These are phyloP conservation scores for Immersiporthe knoxdaviesiana DNA, from an alignment of 2,329 filamentous ascomycete species.

Conservation along the genomic window DNA sequence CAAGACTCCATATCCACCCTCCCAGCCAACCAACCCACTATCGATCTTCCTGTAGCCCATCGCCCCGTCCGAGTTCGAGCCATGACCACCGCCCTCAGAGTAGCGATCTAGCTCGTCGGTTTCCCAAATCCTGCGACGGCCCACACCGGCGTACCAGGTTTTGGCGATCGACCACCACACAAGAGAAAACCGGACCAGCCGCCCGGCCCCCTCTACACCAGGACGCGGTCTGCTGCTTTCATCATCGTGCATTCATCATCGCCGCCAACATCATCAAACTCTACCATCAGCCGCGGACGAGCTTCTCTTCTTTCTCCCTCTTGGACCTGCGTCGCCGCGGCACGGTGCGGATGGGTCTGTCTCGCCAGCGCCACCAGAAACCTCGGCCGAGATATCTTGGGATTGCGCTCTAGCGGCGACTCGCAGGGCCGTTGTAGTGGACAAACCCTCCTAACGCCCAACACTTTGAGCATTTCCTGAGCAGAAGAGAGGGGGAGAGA, in stretches of 20 bases:
- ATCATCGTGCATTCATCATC: neutral
- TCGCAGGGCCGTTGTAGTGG: neutral
- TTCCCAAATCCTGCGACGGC: neutral
- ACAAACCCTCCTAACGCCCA: neutral
- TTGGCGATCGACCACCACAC: neutral
- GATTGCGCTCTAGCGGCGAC: constrained; percentile 19
- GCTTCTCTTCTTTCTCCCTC: neutral
- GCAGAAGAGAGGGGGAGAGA: neutral
- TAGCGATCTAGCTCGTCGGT: neutral
- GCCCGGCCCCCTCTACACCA: neutral
- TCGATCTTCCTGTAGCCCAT: neutral
- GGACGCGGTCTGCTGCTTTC: neutral
- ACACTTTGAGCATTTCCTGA: neutral
- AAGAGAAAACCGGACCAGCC: too few species aligned
- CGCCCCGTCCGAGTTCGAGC: neutral
- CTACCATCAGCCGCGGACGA: too few species aligned
- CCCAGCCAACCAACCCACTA: neutral
- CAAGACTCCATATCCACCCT: neutral
- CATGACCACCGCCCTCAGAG: neutral
- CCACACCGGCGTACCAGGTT: neutral
- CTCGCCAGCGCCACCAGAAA: constrained; percentile 18
- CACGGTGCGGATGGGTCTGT: constrained; percentile 26
- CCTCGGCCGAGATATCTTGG: constrained; percentile 21
- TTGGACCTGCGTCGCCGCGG: neutral
- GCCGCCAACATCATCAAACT: neutral